These are phyloP conservation scores for Penicillium sp. DNA, from an alignment of 2,329 filamentous ascomycete genomes.

Conservation along the genomic window DNA sequence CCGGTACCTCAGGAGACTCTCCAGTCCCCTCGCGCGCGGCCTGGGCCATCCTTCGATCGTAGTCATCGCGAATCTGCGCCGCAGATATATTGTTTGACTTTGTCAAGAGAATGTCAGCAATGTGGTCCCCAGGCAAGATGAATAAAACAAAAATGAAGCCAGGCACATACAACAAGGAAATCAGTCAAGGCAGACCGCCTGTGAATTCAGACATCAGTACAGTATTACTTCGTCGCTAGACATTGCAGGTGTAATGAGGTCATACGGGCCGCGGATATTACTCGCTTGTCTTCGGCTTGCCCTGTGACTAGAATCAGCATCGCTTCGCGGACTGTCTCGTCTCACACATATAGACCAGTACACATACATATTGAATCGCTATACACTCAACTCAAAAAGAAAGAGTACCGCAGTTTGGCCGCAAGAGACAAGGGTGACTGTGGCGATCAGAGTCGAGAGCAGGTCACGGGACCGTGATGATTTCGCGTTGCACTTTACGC, in stretches of 20 bases:
- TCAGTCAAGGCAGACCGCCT: slow-evolving; percentile 62
- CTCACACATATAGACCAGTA: background rate
- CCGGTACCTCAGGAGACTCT: slow-evolving; percentile 24
- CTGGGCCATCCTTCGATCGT: slow-evolving; percentile 48
- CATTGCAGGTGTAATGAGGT: slow-evolving; percentile 6
- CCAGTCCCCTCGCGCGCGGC: slow-evolving; percentile 38
- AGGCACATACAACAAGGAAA: slow-evolving; percentile 54
- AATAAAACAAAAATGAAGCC: background rate
- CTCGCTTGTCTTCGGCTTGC: slow-evolving; percentile 25
- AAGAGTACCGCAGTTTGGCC: background rate
- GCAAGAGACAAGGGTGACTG: background rate
- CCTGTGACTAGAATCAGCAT: slow-evolving; percentile 15
- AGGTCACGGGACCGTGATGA: slow-evolving; percentile 33
- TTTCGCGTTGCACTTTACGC: slow-evolving; percentile 42
- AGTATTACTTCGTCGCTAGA: slow-evolving; percentile 2
- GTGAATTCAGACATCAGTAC: slow-evolving; percentile 9
- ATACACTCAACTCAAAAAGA: background rate
- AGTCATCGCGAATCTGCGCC: slow-evolving; percentile 55
- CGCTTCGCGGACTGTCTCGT: background rate
- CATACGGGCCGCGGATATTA: slow-evolving; percentile 44
- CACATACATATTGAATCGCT: slow-evolving; percentile 1
- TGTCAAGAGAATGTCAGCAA: background rate
- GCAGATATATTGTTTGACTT: slow-evolving; percentile 62
- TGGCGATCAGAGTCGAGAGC: background rate
- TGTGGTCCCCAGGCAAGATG: background rate